phyloP scores from a whole-genome alignment of 441 rosid genomes.

The Syzygium malaccense region DNA sequence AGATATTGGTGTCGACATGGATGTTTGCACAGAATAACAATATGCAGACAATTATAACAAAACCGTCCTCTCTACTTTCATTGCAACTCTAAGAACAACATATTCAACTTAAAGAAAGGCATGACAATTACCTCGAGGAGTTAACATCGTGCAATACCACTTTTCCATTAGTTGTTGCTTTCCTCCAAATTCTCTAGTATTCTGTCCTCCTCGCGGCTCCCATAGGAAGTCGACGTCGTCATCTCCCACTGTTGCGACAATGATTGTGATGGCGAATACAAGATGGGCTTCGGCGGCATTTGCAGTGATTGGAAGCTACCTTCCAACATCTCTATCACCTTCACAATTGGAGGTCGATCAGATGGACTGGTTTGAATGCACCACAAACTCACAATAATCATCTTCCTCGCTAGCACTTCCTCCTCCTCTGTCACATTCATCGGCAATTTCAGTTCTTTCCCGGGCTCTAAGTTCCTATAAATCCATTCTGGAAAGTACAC shows the following conservation, averaged over 20 bases:
- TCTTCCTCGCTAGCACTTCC: slow-evolving; percentile 18
- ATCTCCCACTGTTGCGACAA: not conserved
- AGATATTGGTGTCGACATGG: not conserved
- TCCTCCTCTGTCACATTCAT: slow-evolving; percentile 13
- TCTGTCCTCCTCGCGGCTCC: not conserved
- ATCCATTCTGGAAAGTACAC: not conserved
- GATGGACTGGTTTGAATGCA: slow-evolving; percentile 27
- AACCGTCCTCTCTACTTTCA: not conserved
- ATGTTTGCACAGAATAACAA: not conserved
- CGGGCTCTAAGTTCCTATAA: not conserved
- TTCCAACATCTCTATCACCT: slow-evolving; percentile 28
- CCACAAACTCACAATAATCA: slow-evolving; percentile 32
- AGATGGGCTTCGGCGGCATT: slow-evolving; percentile 19
- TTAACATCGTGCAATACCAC: not conserved
- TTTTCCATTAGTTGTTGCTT: not conserved
- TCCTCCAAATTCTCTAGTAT: not conserved
- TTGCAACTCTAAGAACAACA: not conserved
- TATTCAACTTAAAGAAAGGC: not conserved
- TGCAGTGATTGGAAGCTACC: slow-evolving; percentile 4
- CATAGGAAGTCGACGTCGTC: not conserved
- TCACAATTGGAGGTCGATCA: slow-evolving; percentile 24
- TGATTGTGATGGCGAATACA: slow-evolving; percentile 1
- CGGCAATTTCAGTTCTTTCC: not conserved
- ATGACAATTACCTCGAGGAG: not conserved
- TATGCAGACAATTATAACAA: not conserved